Conservation (phyloP, 805 yeast genomes). For the Starmerella etchellsii region DNA sequence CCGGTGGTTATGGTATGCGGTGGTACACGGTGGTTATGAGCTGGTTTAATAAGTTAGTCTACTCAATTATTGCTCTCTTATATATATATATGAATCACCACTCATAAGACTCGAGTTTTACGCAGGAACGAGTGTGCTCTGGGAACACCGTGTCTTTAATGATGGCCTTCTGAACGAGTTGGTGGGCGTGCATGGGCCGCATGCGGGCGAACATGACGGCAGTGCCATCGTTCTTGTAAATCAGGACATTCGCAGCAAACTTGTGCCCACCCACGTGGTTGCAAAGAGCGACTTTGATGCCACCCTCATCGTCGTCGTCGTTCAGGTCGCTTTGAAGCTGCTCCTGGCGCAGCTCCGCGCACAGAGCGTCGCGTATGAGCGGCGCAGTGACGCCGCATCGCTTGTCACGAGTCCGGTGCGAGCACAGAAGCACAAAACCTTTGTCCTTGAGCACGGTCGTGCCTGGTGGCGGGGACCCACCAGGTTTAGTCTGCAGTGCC, state of each 20-base stretch:
- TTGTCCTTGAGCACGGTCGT: conserved; percentile 11
- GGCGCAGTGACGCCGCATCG: conserved; percentile 93
- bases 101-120: conserved; percentile 19
- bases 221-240: conserved; percentile 61
- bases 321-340: conserved; percentile 65
- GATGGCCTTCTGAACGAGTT: conserved; percentile 65
- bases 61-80: background rate
- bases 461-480: conserved; percentile 15
- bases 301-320: conserved; percentile 63
- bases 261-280: conserved; percentile 97
- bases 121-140: conserved; percentile 45
- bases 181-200: conserved; percentile 59
- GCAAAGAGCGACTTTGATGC: conserved; percentile 55
- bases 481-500: conserved; percentile 14
- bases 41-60: background rate
- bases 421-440: conserved; percentile 54
- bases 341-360: conserved; percentile 52
- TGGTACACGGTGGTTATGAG: background rate
- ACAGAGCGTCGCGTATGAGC: conserved; percentile 67
- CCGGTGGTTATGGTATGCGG: too few species aligned
- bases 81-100: conserved; percentile 21
- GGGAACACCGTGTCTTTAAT: conserved; percentile 59
- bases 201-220: conserved; percentile 83
- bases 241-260: conserved; percentile 75
- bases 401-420: conserved; percentile 84